Percentiles rank a stretch among this genome's conserved stretches.
phyloP scores from a whole-genome alignment of 1,139 yeast genomes.

The Yamadazyma sp. region DNA sequence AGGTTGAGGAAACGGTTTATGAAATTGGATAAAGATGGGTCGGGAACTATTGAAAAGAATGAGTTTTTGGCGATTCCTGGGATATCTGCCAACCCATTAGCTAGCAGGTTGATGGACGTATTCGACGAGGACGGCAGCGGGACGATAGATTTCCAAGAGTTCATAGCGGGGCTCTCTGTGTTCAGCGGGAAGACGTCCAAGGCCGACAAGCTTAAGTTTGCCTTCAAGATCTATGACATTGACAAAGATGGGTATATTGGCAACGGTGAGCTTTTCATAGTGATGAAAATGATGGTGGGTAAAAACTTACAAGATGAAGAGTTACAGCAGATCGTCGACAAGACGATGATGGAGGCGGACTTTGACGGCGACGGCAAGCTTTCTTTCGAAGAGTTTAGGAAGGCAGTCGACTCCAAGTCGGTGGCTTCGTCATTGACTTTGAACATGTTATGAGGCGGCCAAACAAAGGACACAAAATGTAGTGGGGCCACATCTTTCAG shows the following conservation, averaged over 20 bases:
- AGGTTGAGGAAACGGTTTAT: conserved; percentile 87
- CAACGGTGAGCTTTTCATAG: conserved; percentile 91
- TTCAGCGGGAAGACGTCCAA: conserved; percentile 87
- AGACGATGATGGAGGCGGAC: conserved; percentile 95
- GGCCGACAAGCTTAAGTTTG: conserved; percentile 82
- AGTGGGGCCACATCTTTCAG: background rate
- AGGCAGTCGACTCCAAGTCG: conserved; percentile 66
- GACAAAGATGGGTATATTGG: conserved; percentile 94
- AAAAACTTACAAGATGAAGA: conserved; percentile 83
- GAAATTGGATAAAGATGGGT: conserved; percentile 91
- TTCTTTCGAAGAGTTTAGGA: conserved; percentile 82
- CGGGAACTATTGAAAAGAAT: conserved; percentile 86
- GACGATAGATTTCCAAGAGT: conserved; percentile 92
- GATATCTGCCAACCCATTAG: conserved; percentile 85
- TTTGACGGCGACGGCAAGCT: conserved; percentile 86
- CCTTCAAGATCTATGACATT: conserved; percentile 92
- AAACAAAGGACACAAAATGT: background rate
- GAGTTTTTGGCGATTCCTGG: conserved; percentile 95
- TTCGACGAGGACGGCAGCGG: conserved; percentile 95
- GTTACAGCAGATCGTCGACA: conserved; percentile 91
- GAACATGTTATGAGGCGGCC: conserved; percentile 38
- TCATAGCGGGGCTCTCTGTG: conserved; percentile 84
- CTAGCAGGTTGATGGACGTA: conserved; percentile 85
- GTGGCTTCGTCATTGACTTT: conserved; percentile 62
- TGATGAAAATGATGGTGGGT: conserved; percentile 96